Base-by-base conservation (phyloP, 441 rosid genomes). In the Lepidium campestre region DNA sequence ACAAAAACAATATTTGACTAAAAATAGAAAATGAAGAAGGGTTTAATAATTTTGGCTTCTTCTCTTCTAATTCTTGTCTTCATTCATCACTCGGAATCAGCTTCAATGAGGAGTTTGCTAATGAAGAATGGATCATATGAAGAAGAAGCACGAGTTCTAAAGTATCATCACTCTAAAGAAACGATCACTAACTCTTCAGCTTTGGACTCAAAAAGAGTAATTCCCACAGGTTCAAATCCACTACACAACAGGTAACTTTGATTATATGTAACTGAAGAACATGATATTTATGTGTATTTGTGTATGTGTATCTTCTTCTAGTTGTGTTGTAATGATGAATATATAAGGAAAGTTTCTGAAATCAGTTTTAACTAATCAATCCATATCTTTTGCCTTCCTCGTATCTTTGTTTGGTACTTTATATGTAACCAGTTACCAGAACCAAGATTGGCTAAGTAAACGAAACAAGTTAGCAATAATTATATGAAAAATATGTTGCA, bases 201-300 rank as follows among this genome's bases (percentile, higher is more conserved):
- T 57, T 37, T 64, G 35, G 75, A 57, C 10, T 70, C 67, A 5
- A 60, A 64, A 65, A 19, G 78, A 13, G 46, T 75, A 13, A 65
- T 75, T 53, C 71, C 71, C 63, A 75, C 78, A 1, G 78, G 78
- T 50, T 67, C 78, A 42, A 75, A 75, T 65, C 78, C 78, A 31
- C 68, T 75, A 10, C 78, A 75, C 41, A 75, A 75, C 40, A 70
- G 63, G 75, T 75, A 64, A 65, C 57, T 73, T 52, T 36, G 56
- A 17, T 10, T n/a, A n/a, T n/a, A n/a, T n/a, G n/a, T n/a, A 7
- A 34, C 7, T 25, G 29, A 44, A 60, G 63, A 53, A 46, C 57
- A 59, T 53, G n/a, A 67, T 36, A 36, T 66, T 66, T 29, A 29
- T 29, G 34, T 29, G 34, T 7, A 27, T 6, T 27, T 27, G 6